phyloP scores from a whole-genome alignment of 2,329 filamentous ascomycete genomes.

The Fusarium poae region DNA sequence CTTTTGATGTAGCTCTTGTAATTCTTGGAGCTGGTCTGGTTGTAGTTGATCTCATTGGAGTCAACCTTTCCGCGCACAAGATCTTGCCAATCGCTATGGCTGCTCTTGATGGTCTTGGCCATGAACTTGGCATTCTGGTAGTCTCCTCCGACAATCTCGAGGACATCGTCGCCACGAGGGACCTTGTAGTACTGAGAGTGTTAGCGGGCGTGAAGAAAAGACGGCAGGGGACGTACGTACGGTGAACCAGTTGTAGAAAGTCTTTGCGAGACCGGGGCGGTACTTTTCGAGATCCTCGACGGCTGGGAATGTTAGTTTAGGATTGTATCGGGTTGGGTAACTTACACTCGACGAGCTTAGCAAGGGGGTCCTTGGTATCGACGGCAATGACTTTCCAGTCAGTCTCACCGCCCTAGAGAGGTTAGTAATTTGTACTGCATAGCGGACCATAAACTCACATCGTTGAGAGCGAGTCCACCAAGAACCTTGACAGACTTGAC shows the following conservation, averaged over 20 bases:
- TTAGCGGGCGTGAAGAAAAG: background rate
- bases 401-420: conserved; percentile 50
- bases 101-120: conserved; percentile 51
- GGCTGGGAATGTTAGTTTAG: conserved; percentile 43
- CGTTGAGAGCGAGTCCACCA: conserved; percentile 56
- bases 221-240: conserved; percentile 47
- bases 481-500: conserved; percentile 59
- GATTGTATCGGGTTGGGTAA: fast-evolving
- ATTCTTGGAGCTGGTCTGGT: conserved; percentile 55
- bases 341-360: conserved; percentile 53
- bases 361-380: conserved; percentile 56
- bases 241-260: conserved; percentile 57
- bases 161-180: conserved; percentile 52
- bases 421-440: background rate
- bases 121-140: conserved; percentile 55
- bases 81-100: conserved; percentile 57
- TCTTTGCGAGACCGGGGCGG: conserved; percentile 53
- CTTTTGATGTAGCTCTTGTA: conserved; percentile 53
- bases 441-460: conserved; percentile 41
- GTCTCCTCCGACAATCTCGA: conserved; percentile 54
- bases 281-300: conserved; percentile 56
- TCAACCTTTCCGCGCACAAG: conserved; percentile 56
- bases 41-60: conserved; percentile 56
- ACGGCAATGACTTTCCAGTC: conserved; percentile 59
- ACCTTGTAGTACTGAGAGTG: conserved; percentile 57